Evolutionary conservation across 1,284 basidiomycete species (phyloP).

Genomic region (Hemileccinum hortonii): DNA sequence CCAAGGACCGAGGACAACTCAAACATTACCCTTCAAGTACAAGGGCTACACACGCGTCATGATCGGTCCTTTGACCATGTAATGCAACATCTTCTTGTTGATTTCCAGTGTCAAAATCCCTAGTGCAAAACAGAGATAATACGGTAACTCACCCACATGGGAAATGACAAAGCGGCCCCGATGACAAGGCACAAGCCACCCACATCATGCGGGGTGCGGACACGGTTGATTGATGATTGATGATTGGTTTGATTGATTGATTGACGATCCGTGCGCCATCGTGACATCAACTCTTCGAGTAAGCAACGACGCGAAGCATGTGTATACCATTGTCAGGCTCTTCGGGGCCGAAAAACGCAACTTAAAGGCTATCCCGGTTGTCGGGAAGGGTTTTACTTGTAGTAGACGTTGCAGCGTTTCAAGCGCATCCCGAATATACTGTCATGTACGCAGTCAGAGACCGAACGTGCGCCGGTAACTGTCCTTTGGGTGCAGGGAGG

Average conservation of each 20-base stretch:
- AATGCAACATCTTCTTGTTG: background rate
- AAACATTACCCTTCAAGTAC: background rate
- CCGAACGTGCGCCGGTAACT: too few species aligned
- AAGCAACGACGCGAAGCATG: too few species aligned
- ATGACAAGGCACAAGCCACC: background rate
- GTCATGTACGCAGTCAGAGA: too few species aligned
- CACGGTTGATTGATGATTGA: background rate
- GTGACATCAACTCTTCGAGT: background rate
- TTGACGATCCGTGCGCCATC: background rate
- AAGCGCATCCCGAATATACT: background rate
- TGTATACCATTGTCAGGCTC: too few species aligned
- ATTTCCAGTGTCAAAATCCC: background rate
- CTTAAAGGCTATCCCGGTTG: too few species aligned
- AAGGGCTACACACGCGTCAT: background rate
- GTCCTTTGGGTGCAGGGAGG: background rate
- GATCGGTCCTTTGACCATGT: background rate
- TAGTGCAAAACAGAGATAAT: background rate
- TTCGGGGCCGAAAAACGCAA: too few species aligned
- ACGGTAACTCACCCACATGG: background rate
- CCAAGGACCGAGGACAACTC: background rate
- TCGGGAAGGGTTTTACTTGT: background rate
- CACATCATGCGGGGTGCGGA: background rate
- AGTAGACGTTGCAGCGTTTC: background rate
- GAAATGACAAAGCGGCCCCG: background rate
- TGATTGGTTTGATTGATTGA: background rate